Evolutionary conservation across 2,329 filamentous ascomycete genomes (phyloP).

Genomic region (Claviceps cyperi): DNA sequence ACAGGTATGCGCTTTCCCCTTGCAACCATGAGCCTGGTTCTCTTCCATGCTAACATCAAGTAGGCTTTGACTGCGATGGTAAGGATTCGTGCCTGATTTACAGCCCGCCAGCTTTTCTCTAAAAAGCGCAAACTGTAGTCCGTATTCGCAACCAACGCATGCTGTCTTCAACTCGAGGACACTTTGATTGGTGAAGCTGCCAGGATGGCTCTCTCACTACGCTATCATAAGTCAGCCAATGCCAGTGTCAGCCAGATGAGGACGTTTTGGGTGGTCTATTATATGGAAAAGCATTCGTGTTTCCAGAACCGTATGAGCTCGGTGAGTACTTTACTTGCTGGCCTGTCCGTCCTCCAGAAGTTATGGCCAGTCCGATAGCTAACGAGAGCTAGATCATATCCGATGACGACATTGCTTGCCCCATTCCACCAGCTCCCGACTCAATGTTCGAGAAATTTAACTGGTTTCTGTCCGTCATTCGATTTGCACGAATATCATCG

Average conservation of each 20-base stretch:
- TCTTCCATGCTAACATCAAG: not conserved
- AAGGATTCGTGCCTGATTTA: not conserved
- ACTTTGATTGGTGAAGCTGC: slow-evolving; percentile 19
- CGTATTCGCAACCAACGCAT: slow-evolving; percentile 21
- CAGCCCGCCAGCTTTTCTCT: not conserved
- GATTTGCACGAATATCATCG: slow-evolving; percentile 18
- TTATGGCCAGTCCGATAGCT: not conserved
- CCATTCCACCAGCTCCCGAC: slow-evolving; percentile 19
- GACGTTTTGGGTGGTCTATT: slow-evolving; percentile 26
- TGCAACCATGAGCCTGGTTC: not conserved
- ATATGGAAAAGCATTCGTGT: slow-evolving; percentile 21
- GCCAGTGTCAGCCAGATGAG: slow-evolving; percentile 8
- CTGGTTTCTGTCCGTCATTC: slow-evolving; percentile 19
- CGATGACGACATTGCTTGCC: slow-evolving; percentile 23
- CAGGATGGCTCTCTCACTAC: slow-evolving; percentile 18
- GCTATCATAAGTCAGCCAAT: slow-evolving; percentile 14
- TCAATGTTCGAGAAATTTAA: slow-evolving; percentile 18
- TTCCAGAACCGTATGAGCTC: slow-evolving; percentile 19
- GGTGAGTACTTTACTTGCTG: slow-evolving; percentile 11
- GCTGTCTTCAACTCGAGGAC: slow-evolving; percentile 20
- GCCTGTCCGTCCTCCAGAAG: too few relatives aligned
- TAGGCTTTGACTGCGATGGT: slow-evolving; percentile 5
- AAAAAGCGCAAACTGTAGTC: slow-evolving; percentile 12
- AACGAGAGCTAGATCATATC: slow-evolving; percentile 14
- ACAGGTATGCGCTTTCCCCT: not conserved